These are phyloP conservation scores for Rhodotorula glutinis DNA, from an alignment of 1,284 basidiomycete genomes.

Conservation along the genomic window DNA sequence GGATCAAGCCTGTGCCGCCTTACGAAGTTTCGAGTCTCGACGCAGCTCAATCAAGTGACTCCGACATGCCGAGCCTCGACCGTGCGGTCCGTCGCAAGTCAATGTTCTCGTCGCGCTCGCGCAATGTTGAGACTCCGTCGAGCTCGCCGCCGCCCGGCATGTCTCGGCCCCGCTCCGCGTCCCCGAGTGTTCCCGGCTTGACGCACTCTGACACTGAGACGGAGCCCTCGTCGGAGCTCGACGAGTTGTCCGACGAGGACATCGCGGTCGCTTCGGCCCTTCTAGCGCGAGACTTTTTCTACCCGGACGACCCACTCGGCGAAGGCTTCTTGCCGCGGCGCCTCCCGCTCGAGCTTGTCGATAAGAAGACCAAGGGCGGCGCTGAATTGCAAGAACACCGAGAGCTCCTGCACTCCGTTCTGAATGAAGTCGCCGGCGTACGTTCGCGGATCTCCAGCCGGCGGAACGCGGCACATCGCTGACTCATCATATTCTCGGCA, in stretches of 20 bases:
- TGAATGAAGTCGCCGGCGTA: conserved; percentile 34
- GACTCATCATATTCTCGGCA: not conserved
- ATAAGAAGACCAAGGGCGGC: not conserved
- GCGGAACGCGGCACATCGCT: not conserved
- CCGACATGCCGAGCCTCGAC: not conserved
- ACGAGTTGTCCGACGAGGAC: not conserved
- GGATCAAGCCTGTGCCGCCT: conserved; percentile 2
- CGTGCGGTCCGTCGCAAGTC: not conserved
- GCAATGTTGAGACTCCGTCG: not conserved
- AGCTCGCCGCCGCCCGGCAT: not conserved
- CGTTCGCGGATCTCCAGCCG: not conserved
- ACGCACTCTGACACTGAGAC: not conserved
- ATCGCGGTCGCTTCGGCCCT: not conserved
- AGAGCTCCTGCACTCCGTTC: conserved; percentile 6
- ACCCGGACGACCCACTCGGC: conserved; percentile 20
- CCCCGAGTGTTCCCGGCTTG: not conserved
- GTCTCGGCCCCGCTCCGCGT: conserved; percentile 13
- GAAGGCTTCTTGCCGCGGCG: conserved; percentile 27
- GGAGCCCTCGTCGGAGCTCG: not conserved
- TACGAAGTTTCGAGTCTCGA: not conserved
- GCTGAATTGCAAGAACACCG: conserved; percentile 26
- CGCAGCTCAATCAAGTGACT: conserved; percentile 2
- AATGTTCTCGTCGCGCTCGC: not conserved
- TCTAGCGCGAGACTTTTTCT: conserved; percentile 19
- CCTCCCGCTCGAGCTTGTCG: conserved; percentile 26